Evolutionary conservation across 495 filamentous ascomycete species (phyloP), one percentile per base, ranked within the genome.

Genomic region (Lophiostoma macrostomum): DNA sequence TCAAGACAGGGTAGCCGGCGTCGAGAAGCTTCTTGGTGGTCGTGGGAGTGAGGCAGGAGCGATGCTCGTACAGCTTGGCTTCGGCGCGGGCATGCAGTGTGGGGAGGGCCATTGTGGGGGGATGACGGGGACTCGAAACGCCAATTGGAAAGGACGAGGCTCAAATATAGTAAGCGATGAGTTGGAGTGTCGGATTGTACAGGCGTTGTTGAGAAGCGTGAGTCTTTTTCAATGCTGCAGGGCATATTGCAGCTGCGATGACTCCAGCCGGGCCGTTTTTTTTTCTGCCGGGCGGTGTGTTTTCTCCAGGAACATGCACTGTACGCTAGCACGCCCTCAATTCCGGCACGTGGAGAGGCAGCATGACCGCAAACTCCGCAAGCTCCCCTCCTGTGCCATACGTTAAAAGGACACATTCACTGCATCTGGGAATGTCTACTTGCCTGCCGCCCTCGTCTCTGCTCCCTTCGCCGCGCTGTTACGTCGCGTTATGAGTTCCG

Each of bases 11-110:
- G 67, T 95, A 97, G 10, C 65, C 93, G 22, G 88, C 85, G 65
- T 88, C 80, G 38, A 95, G 74, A 45, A 97, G 80, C 41, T 81
- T 79, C 71, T 88, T 87, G 48, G 85, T 74, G 20, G 87, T 93
- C 23, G 82, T 77, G 2, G 85, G 85, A 13, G 84, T 87, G 16
- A 81, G 66, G 59, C 65, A 58, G 16, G 61, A 66, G 23, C 61
- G 56, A 49, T 67, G 67, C 47, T 72, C 67, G 20, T 69, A 52
- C 19, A 44, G 39, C 46, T 72, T 72, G 45, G 70, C 63, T 53
- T 72, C 69, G 8, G 67, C 63, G 36, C 68, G 65, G 19, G 70
- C 60, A 51, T 69, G 68, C n/a, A 72, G 67, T 51, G 49, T 48
- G 35, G 60, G 60, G 27, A 54, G 55, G 41, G 66, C 40, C 64